Evolutionary conservation across 805 yeast genomes (phyloP).

Genomic region (Yamadazyma takamatsuzukensis): DNA sequence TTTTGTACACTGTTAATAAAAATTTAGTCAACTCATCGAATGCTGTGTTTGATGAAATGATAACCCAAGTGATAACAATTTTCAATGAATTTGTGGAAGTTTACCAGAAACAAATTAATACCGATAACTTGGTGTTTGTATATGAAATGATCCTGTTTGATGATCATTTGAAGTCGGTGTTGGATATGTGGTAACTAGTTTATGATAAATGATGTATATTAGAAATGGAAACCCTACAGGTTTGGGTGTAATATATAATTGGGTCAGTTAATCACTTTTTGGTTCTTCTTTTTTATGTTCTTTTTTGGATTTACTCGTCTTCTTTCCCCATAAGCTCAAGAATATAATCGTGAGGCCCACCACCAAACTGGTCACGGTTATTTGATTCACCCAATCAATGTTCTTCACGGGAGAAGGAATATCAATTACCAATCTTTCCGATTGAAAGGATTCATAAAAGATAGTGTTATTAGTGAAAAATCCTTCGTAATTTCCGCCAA

Average conservation of each 20-base stretch:
- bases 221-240: no score
- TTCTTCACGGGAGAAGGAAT: conserved; percentile 12
- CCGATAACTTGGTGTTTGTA: conserved; percentile 3
- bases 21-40: conserved; percentile 4
- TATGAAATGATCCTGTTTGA: conserved; percentile 14
- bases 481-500: conserved; percentile 30
- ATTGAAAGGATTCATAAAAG: conserved; percentile 22
- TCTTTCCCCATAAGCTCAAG: conserved; percentile 7
- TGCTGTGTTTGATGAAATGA: conserved; percentile 2
- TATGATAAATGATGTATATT: no score
- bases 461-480: conserved; percentile 39
- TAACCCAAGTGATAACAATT: conserved; percentile 4
- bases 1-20: conserved; percentile 3
- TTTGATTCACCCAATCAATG: conserved; percentile 8
- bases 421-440: conserved; percentile 1
- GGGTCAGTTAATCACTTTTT: not conserved
- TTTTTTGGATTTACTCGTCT: conserved; percentile 1
- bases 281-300: conserved; percentile 4
- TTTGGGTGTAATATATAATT: no score
- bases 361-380: conserved; percentile 9
- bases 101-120: not conserved
- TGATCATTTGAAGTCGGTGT: conserved; percentile 7
- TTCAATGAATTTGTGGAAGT: conserved; percentile 9
- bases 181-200: no score
- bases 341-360: conserved; percentile 10